A percentile compares a stretch with the other conserved stretches of the same genome.
Conservation (phyloP, 2,329 filamentous ascomycete genomes). For the Diaporthe sp. region DNA sequence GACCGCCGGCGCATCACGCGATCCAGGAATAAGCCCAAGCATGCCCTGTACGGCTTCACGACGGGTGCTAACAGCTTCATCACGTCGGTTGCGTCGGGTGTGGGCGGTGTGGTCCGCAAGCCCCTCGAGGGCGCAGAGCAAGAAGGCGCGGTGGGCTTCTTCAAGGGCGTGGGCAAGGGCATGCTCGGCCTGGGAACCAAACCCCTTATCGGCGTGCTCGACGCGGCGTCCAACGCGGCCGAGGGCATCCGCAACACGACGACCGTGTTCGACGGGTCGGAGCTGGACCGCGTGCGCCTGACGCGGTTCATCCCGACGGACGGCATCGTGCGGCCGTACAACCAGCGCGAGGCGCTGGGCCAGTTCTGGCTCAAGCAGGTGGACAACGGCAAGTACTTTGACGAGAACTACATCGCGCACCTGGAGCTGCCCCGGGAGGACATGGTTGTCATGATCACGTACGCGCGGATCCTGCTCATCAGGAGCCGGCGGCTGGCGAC, state of each 20-base stretch:
- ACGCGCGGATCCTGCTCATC: constrained; percentile 88
- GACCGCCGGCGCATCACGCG: constrained; percentile 94
- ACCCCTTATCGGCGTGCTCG: constrained; percentile 94
- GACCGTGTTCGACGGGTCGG: constrained; percentile 95
- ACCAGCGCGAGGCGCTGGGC: constrained; percentile 91
- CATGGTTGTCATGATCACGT: constrained; percentile 90
- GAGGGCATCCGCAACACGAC: constrained; percentile 99
- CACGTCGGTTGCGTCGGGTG: constrained; percentile 90
- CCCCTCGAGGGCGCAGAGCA: constrained; percentile 96
- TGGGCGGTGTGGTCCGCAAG: constrained; percentile 92
- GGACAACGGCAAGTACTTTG: constrained; percentile 97
- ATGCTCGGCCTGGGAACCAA: constrained; percentile 95
- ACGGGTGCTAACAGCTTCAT: constrained; percentile 96
- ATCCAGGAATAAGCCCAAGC: constrained; percentile 93
- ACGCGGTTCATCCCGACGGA: constrained; percentile 92
- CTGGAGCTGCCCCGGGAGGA: constrained; percentile 90
- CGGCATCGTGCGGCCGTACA: constrained; percentile 94
- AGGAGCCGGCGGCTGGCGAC: constrained; percentile 85
- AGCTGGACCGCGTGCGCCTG: constrained; percentile 93
- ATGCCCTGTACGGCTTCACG: constrained; percentile 95
- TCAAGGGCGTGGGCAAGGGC: constrained; percentile 97
- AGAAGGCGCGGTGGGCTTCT: constrained; percentile 92
- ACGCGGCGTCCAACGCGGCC: constrained; percentile 95
- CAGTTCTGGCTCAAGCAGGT: constrained; percentile 99
- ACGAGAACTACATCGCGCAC: constrained; percentile 97